Conservation (phyloP, 2,329 filamentous ascomycete species). For the Fusarium piperis region DNA sequence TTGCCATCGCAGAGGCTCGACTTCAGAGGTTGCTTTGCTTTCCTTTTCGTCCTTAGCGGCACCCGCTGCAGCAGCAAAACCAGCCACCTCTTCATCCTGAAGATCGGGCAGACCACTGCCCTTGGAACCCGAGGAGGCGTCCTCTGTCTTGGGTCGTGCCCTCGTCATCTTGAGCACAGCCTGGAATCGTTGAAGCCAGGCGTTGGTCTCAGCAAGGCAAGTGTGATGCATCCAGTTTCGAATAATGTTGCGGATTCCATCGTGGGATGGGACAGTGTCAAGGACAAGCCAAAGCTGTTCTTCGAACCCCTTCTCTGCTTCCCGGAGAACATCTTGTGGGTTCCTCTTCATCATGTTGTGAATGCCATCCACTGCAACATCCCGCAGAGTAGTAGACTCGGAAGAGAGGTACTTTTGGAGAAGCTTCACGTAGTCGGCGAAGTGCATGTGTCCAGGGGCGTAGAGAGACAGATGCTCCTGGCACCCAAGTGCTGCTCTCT, state of each 20-base stretch:
- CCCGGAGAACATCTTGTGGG: slow-evolving; percentile 81
- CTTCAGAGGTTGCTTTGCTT: slow-evolving; percentile 64
- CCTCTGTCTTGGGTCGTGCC: slow-evolving; percentile 67
- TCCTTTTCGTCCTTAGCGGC: slow-evolving; percentile 67
- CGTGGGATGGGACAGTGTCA: slow-evolving; percentile 78
- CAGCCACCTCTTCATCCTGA: slow-evolving; percentile 95
- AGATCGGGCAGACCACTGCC: slow-evolving; percentile 74
- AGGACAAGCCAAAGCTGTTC: slow-evolving; percentile 92
- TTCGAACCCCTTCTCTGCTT: slow-evolving; percentile 82
- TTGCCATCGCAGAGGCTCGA: slow-evolving; percentile 94
- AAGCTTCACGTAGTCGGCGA: slow-evolving; percentile 81
- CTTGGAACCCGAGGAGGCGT: slow-evolving; percentile 56
- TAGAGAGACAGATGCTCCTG: slow-evolving; percentile 93
- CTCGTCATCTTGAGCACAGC: slow-evolving; percentile 89
- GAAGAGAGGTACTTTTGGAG: slow-evolving; percentile 83
- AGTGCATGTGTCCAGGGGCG: slow-evolving; percentile 86
- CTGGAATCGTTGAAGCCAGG: slow-evolving; percentile 92
- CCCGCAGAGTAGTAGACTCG: slow-evolving; percentile 73
- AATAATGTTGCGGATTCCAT: slow-evolving; percentile 86
- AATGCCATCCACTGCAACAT: slow-evolving; percentile 86
- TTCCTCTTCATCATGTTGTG: slow-evolving; percentile 96
- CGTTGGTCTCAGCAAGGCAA: slow-evolving; percentile 77
- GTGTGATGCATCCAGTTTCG: slow-evolving; percentile 95
- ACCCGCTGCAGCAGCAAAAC: slow-evolving; percentile 82
- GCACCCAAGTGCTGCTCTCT: slow-evolving; percentile 82